These are phyloP conservation scores for Carex myosuroides DNA, from an alignment of 176 grass and related monocot species.

Conservation along the genomic window DNA sequence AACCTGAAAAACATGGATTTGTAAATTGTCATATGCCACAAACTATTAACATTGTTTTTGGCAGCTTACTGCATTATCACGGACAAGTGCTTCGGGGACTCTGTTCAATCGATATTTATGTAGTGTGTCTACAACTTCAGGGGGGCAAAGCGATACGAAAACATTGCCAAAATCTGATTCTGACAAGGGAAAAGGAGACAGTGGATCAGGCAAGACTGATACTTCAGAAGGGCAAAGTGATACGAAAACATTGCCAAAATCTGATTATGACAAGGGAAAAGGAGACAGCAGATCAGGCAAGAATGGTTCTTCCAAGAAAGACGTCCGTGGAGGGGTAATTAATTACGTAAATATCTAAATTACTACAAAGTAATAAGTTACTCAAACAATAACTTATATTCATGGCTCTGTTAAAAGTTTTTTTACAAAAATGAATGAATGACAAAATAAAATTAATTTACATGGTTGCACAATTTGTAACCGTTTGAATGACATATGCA, in stretches of 20 bases:
- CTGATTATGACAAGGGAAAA: constrained; percentile 27
- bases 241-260: constrained; percentile 9
- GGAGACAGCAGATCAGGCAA: constrained; percentile 21
- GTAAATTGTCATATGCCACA: background rate
- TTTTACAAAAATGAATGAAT: background rate
- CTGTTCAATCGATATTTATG: constrained; percentile 21
- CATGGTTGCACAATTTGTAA: background rate
- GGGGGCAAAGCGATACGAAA: background rate
- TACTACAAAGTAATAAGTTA: background rate
- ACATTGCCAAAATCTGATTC: constrained; percentile 19
- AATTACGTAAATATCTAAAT: background rate
- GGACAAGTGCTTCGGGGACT: background rate
- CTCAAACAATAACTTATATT: background rate
- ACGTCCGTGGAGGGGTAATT: constrained; percentile 60
- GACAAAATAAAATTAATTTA: background rate
- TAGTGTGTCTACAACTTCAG: constrained; percentile 25
- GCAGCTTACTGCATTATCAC: constrained; percentile 14
- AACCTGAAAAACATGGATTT: background rate
- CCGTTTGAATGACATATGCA: constrained; percentile 18
- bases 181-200: constrained; percentile 22
- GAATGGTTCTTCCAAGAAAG: constrained; percentile 30
- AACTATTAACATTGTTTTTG: background rate
- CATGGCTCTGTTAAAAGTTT: background rate
- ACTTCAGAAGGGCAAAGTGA: constrained; percentile 24
- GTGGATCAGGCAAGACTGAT: constrained; percentile 25